Base-by-base conservation (phyloP, 495 filamentous ascomycete genomes). In the Neurospora sublineolata region DNA sequence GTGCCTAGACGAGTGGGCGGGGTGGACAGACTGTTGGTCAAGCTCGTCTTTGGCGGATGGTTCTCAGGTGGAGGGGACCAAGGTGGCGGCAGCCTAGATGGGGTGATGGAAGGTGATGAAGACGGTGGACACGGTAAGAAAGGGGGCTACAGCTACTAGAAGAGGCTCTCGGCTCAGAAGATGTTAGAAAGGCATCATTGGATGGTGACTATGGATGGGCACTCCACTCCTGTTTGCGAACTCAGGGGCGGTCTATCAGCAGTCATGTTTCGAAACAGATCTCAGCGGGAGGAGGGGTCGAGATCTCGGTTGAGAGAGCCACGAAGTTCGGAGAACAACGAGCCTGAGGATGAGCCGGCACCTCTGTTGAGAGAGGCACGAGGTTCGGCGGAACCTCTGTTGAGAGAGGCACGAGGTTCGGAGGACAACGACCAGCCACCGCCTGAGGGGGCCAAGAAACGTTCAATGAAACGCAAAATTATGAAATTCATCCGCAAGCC, bases 11-110 rank as follows among this genome's bases (percentile, higher is more conserved):
- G 88, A 69, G 85, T 89, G 11, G 89, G 89, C 3, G 91, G 92
- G 8, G 87, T 95, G 52, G 91, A 94, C 82, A 82, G 91, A 72
- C 81, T 96, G 77, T 79, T 96, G 60, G 93, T 95, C 91, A 94
- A 94, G 80, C 80, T 96, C 75, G 93, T 94, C 82, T 93, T 92
- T 80, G 82, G 82, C 68, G 80, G 78, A 41, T 84, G 82, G 82
- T 84, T 84, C 27, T 79, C 73, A 73, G 46, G 70, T 30, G 39
- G 76, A 33, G 20, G 67, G 37, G 18, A 67, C 64, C 16, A 68
- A 42, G n/a, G 40, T 41, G 36, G 58, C 20, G 30, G 30, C 68
- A 68, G 42, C 27, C 27, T 64, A 36, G 52, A 64, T 8, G 52
- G 52, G 23, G 30, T 40, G 52, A 70, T 64, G 72, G 40, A 36